Evolutionary conservation across 208 protist species (phyloP).

Genomic region (Willaertia magna): DNA sequence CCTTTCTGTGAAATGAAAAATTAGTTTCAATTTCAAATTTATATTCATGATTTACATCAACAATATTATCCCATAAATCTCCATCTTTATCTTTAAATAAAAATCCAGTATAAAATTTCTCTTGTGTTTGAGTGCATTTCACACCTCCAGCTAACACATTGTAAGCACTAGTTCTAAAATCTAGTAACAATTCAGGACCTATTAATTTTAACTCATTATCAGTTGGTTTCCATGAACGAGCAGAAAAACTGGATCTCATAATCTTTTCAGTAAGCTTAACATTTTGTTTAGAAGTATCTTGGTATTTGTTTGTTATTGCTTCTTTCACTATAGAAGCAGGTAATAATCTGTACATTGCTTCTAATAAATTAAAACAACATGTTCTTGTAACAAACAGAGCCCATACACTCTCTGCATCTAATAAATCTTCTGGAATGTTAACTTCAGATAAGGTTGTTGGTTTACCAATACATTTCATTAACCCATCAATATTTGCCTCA

Average conservation of each 20-base stretch:
- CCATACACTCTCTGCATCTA: neutral
- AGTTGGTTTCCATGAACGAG: constrained; percentile 14
- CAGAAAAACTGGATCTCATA: constrained; percentile 43
- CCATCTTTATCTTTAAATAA: constrained; percentile 43
- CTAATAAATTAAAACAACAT: constrained; percentile 52
- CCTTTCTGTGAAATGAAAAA: constrained; percentile 31
- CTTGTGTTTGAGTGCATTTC: constrained; percentile 53
- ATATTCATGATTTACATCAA: constrained; percentile 27
- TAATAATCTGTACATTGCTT: constrained; percentile 44
- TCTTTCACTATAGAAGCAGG: constrained; percentile 30
- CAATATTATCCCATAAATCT: constrained; percentile 51
- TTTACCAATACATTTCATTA: constrained; percentile 18
- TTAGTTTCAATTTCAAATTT: constrained; percentile 49
- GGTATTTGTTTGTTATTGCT: constrained; percentile 40
- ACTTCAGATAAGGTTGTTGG: constrained; percentile 9
- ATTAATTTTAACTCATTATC: neutral
- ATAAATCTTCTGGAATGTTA: neutral
- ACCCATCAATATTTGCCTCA: constrained; percentile 24
- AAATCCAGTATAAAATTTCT: constrained; percentile 53
- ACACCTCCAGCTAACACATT: constrained; percentile 50
- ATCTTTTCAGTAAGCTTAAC: constrained; percentile 52
- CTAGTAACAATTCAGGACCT: neutral
- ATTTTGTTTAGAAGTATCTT: constrained; percentile 52
- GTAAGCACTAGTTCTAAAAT: constrained; percentile 49
- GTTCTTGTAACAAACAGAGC: constrained; percentile 22